Evolutionary conservation across 1,139 yeast genomes (phyloP).

Genomic region (Debaryomyces psychrophilus): DNA sequence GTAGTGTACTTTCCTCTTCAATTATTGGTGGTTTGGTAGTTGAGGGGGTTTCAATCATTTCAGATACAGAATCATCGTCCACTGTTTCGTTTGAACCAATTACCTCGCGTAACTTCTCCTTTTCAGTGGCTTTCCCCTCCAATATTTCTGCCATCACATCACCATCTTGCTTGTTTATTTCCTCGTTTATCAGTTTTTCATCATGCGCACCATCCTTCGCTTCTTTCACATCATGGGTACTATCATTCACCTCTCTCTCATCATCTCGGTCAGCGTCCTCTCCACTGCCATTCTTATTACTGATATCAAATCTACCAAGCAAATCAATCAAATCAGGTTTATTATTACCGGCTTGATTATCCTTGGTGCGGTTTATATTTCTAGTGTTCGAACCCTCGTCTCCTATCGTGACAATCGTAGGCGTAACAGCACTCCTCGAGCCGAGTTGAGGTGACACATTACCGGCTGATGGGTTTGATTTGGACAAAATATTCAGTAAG

Average conservation of each 20-base stretch:
- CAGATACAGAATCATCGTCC: neutral
- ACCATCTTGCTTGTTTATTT: conserved; percentile 2
- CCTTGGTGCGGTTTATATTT: neutral
- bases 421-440: conserved; percentile 23
- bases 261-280: conserved; percentile 14
- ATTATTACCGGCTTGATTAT: conserved; percentile 11
- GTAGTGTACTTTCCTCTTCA: neutral
- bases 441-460: conserved; percentile 14
- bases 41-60: conserved; percentile 10
- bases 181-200: neutral
- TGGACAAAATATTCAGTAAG: conserved; percentile 23
- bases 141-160: conserved; percentile 9
- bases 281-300: conserved; percentile 14
- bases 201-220: conserved; percentile 8
- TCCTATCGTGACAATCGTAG: conserved; percentile 29
- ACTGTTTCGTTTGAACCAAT: conserved; percentile 2
- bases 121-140: neutral
- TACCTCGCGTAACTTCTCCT: neutral
- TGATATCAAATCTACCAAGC: conserved; percentile 44
- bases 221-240: conserved; percentile 4
- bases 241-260: conserved; percentile 14
- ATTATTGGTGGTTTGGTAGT: neutral
- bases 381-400: conserved; percentile 14
- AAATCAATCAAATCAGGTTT: conserved; percentile 40
- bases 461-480: conserved; percentile 15